These are phyloP conservation scores for Pseudogymnoascus pannorum DNA, from an alignment of 2,329 filamentous ascomycete genomes.

Conservation along the genomic window DNA sequence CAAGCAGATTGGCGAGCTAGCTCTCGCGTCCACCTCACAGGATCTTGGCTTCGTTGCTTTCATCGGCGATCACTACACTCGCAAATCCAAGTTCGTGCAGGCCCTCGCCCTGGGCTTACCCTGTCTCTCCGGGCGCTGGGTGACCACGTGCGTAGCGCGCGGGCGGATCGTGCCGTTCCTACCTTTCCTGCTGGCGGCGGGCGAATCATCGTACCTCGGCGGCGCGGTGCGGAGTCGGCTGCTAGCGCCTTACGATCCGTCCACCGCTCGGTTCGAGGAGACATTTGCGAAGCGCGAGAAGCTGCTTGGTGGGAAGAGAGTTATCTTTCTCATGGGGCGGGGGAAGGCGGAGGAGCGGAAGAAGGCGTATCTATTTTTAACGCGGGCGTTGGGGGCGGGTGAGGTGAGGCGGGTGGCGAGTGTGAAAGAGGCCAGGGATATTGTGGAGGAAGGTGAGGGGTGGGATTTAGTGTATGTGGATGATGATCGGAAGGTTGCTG, in stretches of 20 bases:
- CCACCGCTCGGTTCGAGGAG: constrained; percentile 46
- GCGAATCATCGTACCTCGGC: constrained; percentile 67
- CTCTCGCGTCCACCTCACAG: constrained; percentile 44
- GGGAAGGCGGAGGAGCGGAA: constrained; percentile 54
- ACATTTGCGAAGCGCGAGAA: constrained; percentile 54
- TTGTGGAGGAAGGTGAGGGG: constrained; percentile 37
- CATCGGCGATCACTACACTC: constrained; percentile 77
- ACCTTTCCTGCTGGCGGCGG: constrained; percentile 78
- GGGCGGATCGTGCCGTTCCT: constrained; percentile 63
- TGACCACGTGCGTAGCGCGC: constrained; percentile 61
- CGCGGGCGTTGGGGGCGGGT: constrained; percentile 67
- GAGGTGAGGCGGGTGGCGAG: constrained; percentile 58
- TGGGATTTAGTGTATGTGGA: constrained; percentile 81
- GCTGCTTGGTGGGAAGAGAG: constrained; percentile 55
- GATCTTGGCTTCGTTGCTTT: constrained; percentile 72
- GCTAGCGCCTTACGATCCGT: constrained; percentile 53
- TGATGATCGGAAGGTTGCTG: constrained; percentile 38
- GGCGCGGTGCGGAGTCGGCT: constrained; percentile 70
- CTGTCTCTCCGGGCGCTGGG: constrained; percentile 76
- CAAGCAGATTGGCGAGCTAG: background rate
- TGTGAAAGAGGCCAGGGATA: constrained; percentile 55
- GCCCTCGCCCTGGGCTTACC: constrained; percentile 84
- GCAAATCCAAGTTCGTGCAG: constrained; percentile 89
- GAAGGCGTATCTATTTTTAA: constrained; percentile 72
- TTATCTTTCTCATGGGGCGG: constrained; percentile 66